phyloP scores from a whole-genome alignment of 2,329 filamentous ascomycete genomes.

The Lasiodiplodia sp. region DNA sequence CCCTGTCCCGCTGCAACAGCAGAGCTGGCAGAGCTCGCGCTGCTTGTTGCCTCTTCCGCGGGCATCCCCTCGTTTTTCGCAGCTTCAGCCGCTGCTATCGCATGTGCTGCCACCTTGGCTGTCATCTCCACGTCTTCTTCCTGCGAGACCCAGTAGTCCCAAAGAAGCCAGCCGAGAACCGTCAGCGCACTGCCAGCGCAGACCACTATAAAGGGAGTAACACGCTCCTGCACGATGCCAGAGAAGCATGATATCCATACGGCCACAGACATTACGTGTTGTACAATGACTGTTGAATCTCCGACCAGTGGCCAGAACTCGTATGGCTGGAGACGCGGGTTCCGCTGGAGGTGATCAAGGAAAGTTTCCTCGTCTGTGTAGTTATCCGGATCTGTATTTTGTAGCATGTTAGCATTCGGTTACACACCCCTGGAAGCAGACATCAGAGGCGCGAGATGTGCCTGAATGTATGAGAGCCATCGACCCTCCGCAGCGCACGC shows the following conservation, averaged over 20 bases:
- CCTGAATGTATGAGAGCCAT: not conserved
- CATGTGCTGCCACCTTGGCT: conserved; percentile 36
- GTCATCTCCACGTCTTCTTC: conserved; percentile 62
- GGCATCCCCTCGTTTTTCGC: conserved; percentile 23
- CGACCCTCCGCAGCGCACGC: not conserved
- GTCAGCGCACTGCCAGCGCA: conserved; percentile 84
- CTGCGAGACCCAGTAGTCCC: conserved; percentile 88
- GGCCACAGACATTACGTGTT: conserved; percentile 93
- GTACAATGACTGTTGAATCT: conserved; percentile 94
- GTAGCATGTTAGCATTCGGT: not conserved
- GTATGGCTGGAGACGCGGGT: conserved; percentile 91
- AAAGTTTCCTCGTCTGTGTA: conserved; percentile 98
- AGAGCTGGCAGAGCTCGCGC: conserved; percentile 31
- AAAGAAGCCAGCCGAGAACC: conserved; percentile 85
- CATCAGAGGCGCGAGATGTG: not conserved
- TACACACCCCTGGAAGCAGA: not conserved
- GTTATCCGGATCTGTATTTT: conserved; percentile 87
- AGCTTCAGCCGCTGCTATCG: conserved; percentile 14
- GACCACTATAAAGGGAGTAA: conserved; percentile 90
- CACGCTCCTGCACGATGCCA: conserved; percentile 83
- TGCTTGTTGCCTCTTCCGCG: conserved; percentile 33
- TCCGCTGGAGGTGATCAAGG: conserved; percentile 92
- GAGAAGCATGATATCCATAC: conserved; percentile 96
- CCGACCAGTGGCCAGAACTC: conserved; percentile 98
- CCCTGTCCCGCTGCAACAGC: not conserved